Base-by-base conservation (phyloP, 768 basidiomycete genomes). In the Tylopilus rubrobrunneus region DNA sequence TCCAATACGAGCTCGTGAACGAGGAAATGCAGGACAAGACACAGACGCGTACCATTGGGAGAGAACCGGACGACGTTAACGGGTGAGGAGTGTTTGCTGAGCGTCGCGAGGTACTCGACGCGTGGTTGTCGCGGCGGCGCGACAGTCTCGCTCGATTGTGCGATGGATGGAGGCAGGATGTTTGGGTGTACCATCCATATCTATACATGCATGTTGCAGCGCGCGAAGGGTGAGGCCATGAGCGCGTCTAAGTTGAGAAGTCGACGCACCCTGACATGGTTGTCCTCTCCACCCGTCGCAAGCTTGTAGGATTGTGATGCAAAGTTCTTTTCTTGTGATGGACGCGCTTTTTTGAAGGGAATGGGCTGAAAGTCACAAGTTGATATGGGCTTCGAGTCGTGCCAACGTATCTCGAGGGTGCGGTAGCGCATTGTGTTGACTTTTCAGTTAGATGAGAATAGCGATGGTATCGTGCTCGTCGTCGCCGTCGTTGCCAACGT, bases 41-140 rank as follows among this genome's bases (percentile, higher is more conserved):
- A 21, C 14, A 40, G 54, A 63, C 53, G 51, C 80, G 57, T 65
- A 89, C 96, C 97, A 62, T 89, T 94, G 10, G 97, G 97, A 62
- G 91, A 95, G 73, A 89, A 99, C 44, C 97, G 77, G 27, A 96
- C 96, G 7, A 97, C 96, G 59, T 99, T 99, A 49, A 99, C 96
- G 4, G 94, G 84, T 17, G 91, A 92, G 14, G 91, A 92, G 71
- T 99, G 97, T 65, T 92, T 83, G 63, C 80, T 87, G 50, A 99
- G 80, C 0, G 97, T 98, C 5, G 97, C 87, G 28, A 98, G 85
- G 67, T 98, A 99, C 67, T 98, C 97, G 42, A 96, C 90, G 56
- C 92, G 84, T n/a, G 97, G 90, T 1, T 82, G 82, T 53, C 84
- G 82, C 41, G 63, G 58, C 15, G 76, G 72, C 15, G 76, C 67